Evolutionary conservation across 306 rosid genomes (phyloP).

Genomic region (Carpinus viminea): DNA sequence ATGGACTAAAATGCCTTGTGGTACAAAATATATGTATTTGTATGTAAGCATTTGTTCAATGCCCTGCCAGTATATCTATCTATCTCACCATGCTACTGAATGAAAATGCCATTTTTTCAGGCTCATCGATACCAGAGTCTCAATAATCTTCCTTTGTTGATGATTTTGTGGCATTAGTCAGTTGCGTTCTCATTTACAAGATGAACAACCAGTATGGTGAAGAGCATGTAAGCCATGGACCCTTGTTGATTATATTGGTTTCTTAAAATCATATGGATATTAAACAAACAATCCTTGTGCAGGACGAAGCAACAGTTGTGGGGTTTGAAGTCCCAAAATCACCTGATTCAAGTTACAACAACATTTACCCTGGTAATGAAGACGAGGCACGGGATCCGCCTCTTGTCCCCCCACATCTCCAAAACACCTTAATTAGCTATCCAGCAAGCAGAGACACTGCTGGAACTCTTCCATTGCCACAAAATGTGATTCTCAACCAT

Average conservation of each 20-base stretch:
- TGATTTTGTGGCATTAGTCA: constrained; percentile 41
- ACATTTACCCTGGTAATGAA: constrained; percentile 61
- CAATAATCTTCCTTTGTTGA: constrained; percentile 37
- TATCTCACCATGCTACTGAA: constrained; percentile 23
- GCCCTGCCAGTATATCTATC: background rate
- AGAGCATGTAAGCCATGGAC: constrained; percentile 57
- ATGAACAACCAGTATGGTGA: constrained; percentile 64
- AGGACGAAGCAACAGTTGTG: constrained; percentile 72
- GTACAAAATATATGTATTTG: background rate
- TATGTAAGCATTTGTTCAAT: background rate
- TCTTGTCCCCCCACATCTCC: constrained; percentile 75
- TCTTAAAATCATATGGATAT: constrained; percentile 20
- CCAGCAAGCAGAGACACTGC: constrained; percentile 53
- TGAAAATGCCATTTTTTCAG: constrained; percentile 44
- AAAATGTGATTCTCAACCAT: constrained; percentile 73
- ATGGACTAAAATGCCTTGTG: background rate
- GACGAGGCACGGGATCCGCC: constrained; percentile 96
- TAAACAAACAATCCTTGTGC: constrained; percentile 34
- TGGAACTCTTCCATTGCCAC: constrained; percentile 69
- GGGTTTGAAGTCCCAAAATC: constrained; percentile 90
- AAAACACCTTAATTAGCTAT: constrained; percentile 53
- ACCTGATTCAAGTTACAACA: constrained; percentile 84
- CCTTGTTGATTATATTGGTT: constrained; percentile 27
- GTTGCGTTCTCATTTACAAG: constrained; percentile 37
- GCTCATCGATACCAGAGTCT: constrained; percentile 31